Base-by-base conservation (phyloP, 176 grass and related monocot species). In the Oryza glaberrima region DNA sequence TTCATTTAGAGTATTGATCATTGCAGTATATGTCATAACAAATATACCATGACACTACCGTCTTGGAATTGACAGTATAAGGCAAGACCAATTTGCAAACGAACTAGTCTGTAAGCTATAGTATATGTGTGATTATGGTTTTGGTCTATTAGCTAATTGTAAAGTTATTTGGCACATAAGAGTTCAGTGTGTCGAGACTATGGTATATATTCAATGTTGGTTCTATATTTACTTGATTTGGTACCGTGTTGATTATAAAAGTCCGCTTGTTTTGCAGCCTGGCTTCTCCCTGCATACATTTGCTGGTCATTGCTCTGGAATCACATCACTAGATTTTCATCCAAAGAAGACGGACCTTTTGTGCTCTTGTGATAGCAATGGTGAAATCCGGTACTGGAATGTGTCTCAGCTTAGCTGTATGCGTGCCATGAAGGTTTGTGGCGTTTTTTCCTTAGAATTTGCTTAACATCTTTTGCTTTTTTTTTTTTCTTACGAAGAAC, bases 271-370 rank as follows among this genome's bases (percentile, higher is more conserved):
- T 90, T 83, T 84, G 93, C 88, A 99, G 97, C 90, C 97, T 84
- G 90, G 84, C 86, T 96, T 87, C 71, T 92, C 72, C 88, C 65
- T 92, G 88, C 84, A 99, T 68, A 89, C 90, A 15, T 96, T 94
- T 65, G 5, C 14, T 69, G 97, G 94, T 61, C 94, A 99, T 84
- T 75, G 11, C 35, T 88, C 15, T 10, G 90, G 92, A 19, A 84
- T 99, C 64, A 99, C 97, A 38, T 99, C 94, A 13, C 85, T 99
- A 56, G 97, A 99, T 81, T 99, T 99, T 83, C 96, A 99, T 90
- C 94, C 96, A 77, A 99, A 96, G 84, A 96, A 91, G 71, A 96
- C 94, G 46, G 96, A 99, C 38, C 67, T 99, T 71, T 87, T 99
- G 44, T 99, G 96, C 81, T 99, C 96, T 79, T 99, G 96, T 86